These are phyloP conservation scores for Sporothrix curviconia DNA, from an alignment of 2,329 filamentous ascomycete genomes.

Conservation along the genomic window DNA sequence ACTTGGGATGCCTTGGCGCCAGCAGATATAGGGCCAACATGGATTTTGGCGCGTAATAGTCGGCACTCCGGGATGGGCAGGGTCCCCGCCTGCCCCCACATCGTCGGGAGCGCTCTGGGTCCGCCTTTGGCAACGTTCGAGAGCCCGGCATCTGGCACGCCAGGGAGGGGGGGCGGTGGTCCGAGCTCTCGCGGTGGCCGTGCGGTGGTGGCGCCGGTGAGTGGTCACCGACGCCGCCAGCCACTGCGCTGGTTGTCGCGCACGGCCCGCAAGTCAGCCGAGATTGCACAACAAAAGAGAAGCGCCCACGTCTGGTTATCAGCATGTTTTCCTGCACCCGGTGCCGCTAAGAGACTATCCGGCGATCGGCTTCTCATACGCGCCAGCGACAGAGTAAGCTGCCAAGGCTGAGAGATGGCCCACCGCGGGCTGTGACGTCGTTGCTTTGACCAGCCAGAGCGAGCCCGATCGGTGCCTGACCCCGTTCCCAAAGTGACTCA, in stretches of 20 bases:
- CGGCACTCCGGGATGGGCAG: constrained; percentile 88
- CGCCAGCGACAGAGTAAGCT: too few species aligned
- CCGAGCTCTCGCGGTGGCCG: constrained; percentile 42
- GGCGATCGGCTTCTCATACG: too few species aligned
- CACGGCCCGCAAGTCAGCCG: constrained; percentile 97
- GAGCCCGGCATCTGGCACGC: constrained; percentile 48
- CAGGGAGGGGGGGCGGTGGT: constrained; percentile 59
- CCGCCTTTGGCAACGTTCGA: constrained; percentile 74
- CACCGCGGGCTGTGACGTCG: constrained; percentile 44
- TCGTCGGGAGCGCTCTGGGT: constrained; percentile 82
- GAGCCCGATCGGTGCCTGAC: too few species aligned
- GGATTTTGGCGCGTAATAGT: too few species aligned
- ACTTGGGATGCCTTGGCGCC: constrained; percentile 68
- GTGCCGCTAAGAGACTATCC: too few species aligned
- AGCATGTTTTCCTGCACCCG: constrained; percentile 84
- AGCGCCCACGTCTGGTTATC: constrained; percentile 90
- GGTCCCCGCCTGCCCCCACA: constrained; percentile 80
- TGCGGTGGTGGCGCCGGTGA: constrained; percentile 51
- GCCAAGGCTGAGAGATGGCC: too few species aligned
- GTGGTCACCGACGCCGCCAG: constrained; percentile 87
- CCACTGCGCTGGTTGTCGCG: constrained; percentile 83
- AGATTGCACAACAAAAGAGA: constrained; percentile 92
- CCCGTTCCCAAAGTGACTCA: too few species aligned
- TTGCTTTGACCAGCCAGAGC: not conserved
- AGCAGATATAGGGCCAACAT: too few species aligned